Evolutionary conservation across 768 basidiomycete genomes (phyloP).

Genomic region (Suillus weaverae): DNA sequence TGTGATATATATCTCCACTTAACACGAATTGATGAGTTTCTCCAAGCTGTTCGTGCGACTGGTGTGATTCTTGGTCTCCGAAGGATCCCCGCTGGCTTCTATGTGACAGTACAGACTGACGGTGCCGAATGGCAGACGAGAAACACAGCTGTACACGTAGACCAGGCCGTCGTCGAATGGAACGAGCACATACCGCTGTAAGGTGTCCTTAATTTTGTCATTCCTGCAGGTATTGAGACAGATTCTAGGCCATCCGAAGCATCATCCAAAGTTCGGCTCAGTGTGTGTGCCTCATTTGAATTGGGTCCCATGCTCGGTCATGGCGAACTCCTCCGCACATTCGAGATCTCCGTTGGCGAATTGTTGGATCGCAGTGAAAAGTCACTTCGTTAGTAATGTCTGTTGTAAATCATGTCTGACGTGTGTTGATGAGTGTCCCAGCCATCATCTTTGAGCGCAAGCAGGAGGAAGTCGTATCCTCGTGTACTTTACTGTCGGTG

Average conservation of each 20-base stretch:
- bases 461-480: neutral
- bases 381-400: neutral
- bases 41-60: conserved; percentile 10
- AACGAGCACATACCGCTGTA: neutral
- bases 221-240: neutral
- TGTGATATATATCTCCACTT: too few relatives aligned
- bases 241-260: neutral
- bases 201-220: neutral
- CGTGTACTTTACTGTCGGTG: neutral
- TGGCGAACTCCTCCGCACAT: neutral
- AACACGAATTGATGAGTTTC: too few relatives aligned
- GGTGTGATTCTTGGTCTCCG: conserved; percentile 3
- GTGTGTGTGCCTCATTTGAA: conserved; percentile 4
- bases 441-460: neutral
- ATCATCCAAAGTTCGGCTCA: neutral
- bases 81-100: conserved; percentile 14
- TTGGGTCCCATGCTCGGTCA: conserved; percentile 1
- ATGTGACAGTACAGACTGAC: neutral
- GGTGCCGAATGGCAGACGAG: neutral
- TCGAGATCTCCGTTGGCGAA: neutral
- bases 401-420: neutral
- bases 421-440: neutral
- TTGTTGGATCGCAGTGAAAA: neutral
- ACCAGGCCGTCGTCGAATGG: neutral
- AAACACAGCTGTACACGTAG: neutral